These are phyloP conservation scores for Plantago elongata DNA, from an alignment of 257 asterid genomes.

Conservation along the genomic window DNA sequence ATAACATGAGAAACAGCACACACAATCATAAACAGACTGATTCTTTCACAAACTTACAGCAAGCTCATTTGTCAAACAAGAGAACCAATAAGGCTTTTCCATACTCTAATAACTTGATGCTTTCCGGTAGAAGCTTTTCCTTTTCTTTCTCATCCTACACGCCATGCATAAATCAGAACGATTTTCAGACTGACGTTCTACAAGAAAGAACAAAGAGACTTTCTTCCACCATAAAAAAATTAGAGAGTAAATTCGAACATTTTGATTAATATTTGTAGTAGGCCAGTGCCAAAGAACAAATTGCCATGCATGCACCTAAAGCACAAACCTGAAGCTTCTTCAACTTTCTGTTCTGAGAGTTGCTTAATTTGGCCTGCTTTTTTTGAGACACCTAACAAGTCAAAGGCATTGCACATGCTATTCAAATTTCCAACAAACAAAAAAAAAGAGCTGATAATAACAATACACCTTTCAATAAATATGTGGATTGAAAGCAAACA, in stretches of 20 bases:
- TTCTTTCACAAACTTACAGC: too few relatives aligned
- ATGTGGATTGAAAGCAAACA: too few relatives aligned
- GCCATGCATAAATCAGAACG: slow-evolving; percentile 13
- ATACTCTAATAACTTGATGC: slow-evolving; percentile 74
- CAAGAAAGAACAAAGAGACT: too few relatives aligned
- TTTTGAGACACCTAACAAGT: slow-evolving; percentile 25
- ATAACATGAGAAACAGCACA: slow-evolving; percentile 22
- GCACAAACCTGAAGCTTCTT: slow-evolving; percentile 69
- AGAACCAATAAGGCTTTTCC: slow-evolving; percentile 22
- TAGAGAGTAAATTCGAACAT: too few relatives aligned
- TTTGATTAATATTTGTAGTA: too few relatives aligned
- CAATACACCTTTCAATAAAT: too few relatives aligned
- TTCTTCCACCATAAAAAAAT: too few relatives aligned
- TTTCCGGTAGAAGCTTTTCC: slow-evolving; percentile 53
- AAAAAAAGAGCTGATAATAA: too few relatives aligned
- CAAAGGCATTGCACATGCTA: too few relatives aligned
- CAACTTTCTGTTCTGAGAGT: slow-evolving; percentile 75
- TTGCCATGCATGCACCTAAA: not conserved
- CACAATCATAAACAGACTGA: slow-evolving; percentile 23
- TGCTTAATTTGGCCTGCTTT: slow-evolving; percentile 52
- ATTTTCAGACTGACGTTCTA: slow-evolving; percentile 7
- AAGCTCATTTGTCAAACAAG: slow-evolving; percentile 3
- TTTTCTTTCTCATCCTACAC: slow-evolving; percentile 81
- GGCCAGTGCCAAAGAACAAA: too few relatives aligned
- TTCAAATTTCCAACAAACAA: too few relatives aligned